Percentiles rank a stretch among this genome's conserved stretches.
Conservation (phyloP, 345 rosid species). For the Salix udensis region DNA sequence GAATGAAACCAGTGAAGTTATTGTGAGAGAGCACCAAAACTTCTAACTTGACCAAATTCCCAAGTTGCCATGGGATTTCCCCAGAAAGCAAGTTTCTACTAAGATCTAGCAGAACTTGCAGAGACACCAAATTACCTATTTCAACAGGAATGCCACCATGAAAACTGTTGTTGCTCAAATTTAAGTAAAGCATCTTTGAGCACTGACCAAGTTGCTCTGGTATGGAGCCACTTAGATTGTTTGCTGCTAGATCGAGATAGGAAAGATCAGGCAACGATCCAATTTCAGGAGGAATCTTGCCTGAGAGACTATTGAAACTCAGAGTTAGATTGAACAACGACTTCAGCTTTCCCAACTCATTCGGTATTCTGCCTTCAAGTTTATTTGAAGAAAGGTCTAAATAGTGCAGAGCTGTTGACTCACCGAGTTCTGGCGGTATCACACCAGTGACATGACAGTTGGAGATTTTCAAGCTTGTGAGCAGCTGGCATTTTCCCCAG, state of each 20-base stretch:
- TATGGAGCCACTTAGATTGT: constrained; percentile 27
- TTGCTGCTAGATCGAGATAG: constrained; percentile 22
- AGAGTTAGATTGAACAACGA: constrained; percentile 11
- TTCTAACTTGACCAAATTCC: constrained; percentile 13
- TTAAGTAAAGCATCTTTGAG: constrained; percentile 15
- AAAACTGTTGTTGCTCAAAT: constrained; percentile 16
- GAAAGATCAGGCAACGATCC: constrained; percentile 19
- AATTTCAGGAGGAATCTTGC: constrained; percentile 19
- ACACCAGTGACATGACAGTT: constrained; percentile 18
- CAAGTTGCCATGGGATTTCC: constrained; percentile 21
- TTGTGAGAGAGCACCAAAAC: constrained; percentile 23
- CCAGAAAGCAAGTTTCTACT: constrained; percentile 13
- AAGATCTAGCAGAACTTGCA: constrained; percentile 9
- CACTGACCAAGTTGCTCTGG: constrained; percentile 21
- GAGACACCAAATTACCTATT: not conserved
- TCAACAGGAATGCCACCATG: constrained; percentile 4
- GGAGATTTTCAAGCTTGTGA: constrained; percentile 25
- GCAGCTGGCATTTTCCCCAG: constrained; percentile 26
- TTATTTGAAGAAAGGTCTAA: constrained; percentile 18
- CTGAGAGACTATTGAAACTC: constrained; percentile 14
- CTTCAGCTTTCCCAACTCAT: constrained; percentile 4
- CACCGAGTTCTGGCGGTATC: constrained; percentile 26
- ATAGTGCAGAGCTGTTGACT: constrained; percentile 6
- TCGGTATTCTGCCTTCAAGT: constrained; percentile 10
- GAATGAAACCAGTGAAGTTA: constrained; percentile 21